Evolutionary conservation across 164 flowering plant species (phyloP).

Genomic region (Houttuynia cordata): DNA sequence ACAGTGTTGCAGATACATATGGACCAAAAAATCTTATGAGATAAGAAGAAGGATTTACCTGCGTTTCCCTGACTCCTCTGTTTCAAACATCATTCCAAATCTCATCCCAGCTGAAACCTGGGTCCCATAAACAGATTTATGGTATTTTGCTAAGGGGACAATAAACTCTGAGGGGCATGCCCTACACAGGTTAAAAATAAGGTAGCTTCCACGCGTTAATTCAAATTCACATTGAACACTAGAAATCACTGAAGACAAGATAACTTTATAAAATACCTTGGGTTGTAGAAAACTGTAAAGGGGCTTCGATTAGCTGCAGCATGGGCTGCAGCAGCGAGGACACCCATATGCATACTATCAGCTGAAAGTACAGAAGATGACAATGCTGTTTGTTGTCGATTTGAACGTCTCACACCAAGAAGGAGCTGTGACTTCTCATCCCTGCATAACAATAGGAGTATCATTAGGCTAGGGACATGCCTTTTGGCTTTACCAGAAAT

Average conservation of each 20-base stretch:
- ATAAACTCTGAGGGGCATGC: constrained; percentile 97
- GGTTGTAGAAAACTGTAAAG: constrained; percentile 89
- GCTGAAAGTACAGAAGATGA: constrained; percentile 96
- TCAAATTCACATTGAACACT: neutral
- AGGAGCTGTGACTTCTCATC: constrained; percentile 85
- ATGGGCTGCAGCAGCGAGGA: constrained; percentile 99
- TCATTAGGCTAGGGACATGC: no score
- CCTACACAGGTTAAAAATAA: constrained; percentile 22
- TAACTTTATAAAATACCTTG: constrained; percentile 73
- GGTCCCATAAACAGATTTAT: constrained; percentile 64
- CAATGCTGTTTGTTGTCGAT: constrained; percentile 73
- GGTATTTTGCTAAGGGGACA: constrained; percentile 55
- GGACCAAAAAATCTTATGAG: neutral
- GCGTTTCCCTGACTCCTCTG: constrained; percentile 93
- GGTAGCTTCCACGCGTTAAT: neutral
- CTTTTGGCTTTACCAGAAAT: no score
- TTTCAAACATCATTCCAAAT: constrained; percentile 99
- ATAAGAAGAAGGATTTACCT: constrained; percentile 40
- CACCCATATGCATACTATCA: constrained; percentile 99
- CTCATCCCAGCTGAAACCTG: constrained; percentile 90
- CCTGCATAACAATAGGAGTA: constrained; percentile 21
- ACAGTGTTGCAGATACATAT: neutral
- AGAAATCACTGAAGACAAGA: neutral
- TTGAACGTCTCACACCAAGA: constrained; percentile 87
- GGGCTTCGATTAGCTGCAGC: constrained; percentile 86